These are phyloP conservation scores for Pneumocystis canis DNA, from an alignment of 1,139 yeast genomes.

Conservation along the genomic window DNA sequence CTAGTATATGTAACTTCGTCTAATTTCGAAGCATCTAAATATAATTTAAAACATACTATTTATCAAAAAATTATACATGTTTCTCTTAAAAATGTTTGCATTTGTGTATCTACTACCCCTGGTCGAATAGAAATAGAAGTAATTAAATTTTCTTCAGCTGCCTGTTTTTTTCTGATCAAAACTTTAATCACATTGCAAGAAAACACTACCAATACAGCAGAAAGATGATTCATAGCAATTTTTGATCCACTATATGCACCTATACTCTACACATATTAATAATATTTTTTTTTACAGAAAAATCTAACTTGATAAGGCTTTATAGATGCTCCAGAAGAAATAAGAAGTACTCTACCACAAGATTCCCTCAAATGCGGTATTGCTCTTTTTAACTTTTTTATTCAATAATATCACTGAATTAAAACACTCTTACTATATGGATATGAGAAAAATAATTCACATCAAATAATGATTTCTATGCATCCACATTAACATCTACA, in stretches of 20 bases:
- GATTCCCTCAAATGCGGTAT: constrained; percentile 45
- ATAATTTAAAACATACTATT: neutral
- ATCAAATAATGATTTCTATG: constrained; percentile 56
- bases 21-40: neutral
- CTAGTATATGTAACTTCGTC: neutral
- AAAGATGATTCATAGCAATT: constrained; percentile 73
- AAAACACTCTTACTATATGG: constrained; percentile 31
- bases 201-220: constrained; percentile 18
- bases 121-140: constrained; percentile 29
- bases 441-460: constrained; percentile 70
- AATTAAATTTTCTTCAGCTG: neutral
- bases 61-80: constrained; percentile 19
- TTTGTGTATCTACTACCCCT: constrained; percentile 78
- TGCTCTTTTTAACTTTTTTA: constrained; percentile 26
- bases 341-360: constrained; percentile 54
- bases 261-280: neutral
- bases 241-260: constrained; percentile 48
- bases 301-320: constrained; percentile 49
- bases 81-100: constrained; percentile 69
- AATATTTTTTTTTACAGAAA: constrained; percentile 36
- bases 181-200: neutral
- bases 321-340: constrained; percentile 73
- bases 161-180: neutral
- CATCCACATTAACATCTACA: constrained; percentile 33
- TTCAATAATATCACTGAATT: neutral